phyloP scores from a whole-genome alignment of 352 stramenopile genomes.

The Globisporangium iwayamae region DNA sequence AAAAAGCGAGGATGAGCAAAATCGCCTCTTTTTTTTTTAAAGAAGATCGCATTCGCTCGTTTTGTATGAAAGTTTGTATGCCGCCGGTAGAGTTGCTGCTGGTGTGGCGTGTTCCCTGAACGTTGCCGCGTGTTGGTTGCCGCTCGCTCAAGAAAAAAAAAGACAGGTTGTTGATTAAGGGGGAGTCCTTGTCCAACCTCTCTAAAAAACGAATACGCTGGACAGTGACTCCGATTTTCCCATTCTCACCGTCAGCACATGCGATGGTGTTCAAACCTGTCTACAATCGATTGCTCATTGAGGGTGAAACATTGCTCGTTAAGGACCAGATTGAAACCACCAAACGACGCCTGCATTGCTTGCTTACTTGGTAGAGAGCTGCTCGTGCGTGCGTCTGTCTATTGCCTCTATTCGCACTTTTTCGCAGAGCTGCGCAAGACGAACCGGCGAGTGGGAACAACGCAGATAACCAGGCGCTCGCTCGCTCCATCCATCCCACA shows the following conservation, averaged over 20 bases:
- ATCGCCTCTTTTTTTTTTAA: background rate
- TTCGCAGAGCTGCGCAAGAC: background rate
- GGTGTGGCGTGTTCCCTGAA: constrained; percentile 13
- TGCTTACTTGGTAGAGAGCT: too few relatives aligned
- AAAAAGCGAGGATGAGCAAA: too few relatives aligned
- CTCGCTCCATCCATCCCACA: background rate
- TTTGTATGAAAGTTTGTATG: constrained; percentile 6
- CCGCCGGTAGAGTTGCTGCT: background rate
- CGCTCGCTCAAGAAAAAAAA: constrained; percentile 3
- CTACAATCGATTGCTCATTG: too few relatives aligned
- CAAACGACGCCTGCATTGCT: too few relatives aligned
- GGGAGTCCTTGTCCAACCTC: too few relatives aligned
- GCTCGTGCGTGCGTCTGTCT: too few relatives aligned
- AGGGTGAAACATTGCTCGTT: background rate
- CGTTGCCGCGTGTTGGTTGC: background rate
- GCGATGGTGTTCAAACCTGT: too few relatives aligned
- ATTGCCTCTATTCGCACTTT: background rate
- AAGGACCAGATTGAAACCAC: background rate
- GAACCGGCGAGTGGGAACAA: background rate
- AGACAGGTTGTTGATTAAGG: background rate
- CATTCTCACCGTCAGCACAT: too few relatives aligned
- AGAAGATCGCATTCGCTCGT: background rate
- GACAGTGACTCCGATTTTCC: too few relatives aligned
- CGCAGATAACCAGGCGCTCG: background rate
- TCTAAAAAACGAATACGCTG: too few relatives aligned